Base-by-base conservation (phyloP, 2,329 filamentous ascomycete genomes). In the Venturia asperata region DNA sequence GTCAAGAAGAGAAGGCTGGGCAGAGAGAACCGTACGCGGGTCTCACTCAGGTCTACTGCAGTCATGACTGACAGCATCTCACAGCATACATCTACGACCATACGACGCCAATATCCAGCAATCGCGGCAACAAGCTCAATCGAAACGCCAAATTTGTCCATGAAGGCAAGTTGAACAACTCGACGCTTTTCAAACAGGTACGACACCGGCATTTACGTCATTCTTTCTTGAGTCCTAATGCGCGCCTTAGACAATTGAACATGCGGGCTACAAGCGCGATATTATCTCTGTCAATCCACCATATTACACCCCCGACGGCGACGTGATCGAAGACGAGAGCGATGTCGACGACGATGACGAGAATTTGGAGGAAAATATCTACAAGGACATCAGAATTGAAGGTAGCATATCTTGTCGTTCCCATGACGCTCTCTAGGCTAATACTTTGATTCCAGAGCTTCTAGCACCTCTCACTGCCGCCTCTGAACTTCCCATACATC, bases 51-150 rank as follows among this genome's bases (percentile, higher is more conserved):
- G 24, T 45, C 19, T 45, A 43, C 47, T 65, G 62, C 15, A 34
- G 17, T 11, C 17, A 11, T 34, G 5, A 19, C 56, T 42, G 27
- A 65, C 43, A 34, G 63, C 34, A 19, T 52, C 58, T 64, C 65
- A 47, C 76, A 92, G 90, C 91, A 68, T 90, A 87, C 70, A 90
- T 92, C 74, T 90, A 88, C 66, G 90, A 93, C 75, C 86, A 87
- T 67, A 83, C 85, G 64, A 86, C 91, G 70, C 82, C 87, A 67
- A 81, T 83, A 70, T 84, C 83, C 70, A 88, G 86, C 66, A 92
- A 92, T 75, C 87, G 89, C 72, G 89, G 88, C 67, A 85, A 91
- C 75, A 93, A 92, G 74, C 80, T 93, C 58, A 90, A 92, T 79
- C 89, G 86, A 74, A 83, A 85, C 70, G 87, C 90, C 56, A 83